Conservation (phyloP, 768 basidiomycete genomes). For the Chalciporus chontae region DNA sequence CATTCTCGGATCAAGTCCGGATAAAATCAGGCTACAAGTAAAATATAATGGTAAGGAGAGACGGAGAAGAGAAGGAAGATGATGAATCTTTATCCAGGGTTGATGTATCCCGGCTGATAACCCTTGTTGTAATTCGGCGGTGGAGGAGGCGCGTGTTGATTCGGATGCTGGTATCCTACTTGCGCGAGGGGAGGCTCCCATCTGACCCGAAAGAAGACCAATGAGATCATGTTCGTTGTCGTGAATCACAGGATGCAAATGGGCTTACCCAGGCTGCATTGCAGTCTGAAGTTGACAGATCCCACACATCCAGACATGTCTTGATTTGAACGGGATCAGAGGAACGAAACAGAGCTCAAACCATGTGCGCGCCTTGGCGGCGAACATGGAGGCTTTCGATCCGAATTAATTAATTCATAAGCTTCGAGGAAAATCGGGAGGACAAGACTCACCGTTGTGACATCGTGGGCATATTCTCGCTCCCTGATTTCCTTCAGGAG, state of each 20-base stretch:
- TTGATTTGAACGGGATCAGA: conserved; percentile 58
- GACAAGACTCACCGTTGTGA: conserved; percentile 57
- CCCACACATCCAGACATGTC: conserved; percentile 65
- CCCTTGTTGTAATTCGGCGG: conserved; percentile 15
- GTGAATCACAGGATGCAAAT: not conserved
- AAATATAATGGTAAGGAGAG: not conserved
- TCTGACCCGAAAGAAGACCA: conserved; percentile 13
- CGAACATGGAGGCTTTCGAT: conserved; percentile 51
- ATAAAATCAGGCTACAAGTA: not conserved
- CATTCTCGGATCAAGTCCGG: not conserved
- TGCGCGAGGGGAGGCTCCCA: conserved; percentile 36
- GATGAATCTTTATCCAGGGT: conserved; percentile 11
- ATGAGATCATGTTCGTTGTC: not conserved
- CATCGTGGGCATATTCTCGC: conserved; percentile 67
- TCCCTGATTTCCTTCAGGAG: conserved; percentile 49
- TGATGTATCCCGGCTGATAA: conserved; percentile 30
- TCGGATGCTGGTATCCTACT: conserved; percentile 37
- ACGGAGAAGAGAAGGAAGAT: not conserved
- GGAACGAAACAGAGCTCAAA: conserved; percentile 77
- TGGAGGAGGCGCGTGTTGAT: conserved; percentile 6
- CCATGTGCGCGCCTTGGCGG: conserved; percentile 66
- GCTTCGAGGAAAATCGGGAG: not conserved
- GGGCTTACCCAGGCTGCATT: conserved; percentile 47
- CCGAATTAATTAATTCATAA: not conserved
- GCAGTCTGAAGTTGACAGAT: conserved; percentile 66